Evolutionary conservation across 345 rosid species (phyloP).

Genomic region (Salix exigua): DNA sequence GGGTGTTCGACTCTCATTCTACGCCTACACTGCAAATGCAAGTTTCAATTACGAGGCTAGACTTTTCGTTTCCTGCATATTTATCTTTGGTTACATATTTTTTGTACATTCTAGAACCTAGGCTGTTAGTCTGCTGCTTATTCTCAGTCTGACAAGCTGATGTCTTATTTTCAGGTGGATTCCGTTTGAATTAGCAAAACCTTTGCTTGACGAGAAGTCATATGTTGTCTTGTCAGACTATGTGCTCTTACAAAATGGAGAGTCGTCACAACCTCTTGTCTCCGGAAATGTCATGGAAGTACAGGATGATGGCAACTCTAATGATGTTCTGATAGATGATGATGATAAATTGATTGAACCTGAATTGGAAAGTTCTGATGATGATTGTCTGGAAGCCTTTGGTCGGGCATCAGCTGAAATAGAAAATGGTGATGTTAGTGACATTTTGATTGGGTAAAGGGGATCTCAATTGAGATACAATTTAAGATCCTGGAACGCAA

Average conservation of each 20-base stretch:
- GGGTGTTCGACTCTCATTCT: neutral
- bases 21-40: neutral
- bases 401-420: slow-evolving; percentile 15
- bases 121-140: neutral
- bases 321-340: slow-evolving; percentile 38
- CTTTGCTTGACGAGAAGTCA: slow-evolving; percentile 66
- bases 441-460: slow-evolving; percentile 41
- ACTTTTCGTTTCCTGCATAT: neutral
- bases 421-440: slow-evolving; percentile 40
- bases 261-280: slow-evolving; percentile 28
- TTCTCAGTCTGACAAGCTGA: slow-evolving; percentile 14
- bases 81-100: neutral
- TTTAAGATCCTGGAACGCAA: neutral
- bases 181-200: slow-evolving; percentile 53
- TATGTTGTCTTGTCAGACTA: slow-evolving; percentile 70
- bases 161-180: slow-evolving; percentile 75
- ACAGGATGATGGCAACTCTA: slow-evolving; percentile 36
- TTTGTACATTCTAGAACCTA: neutral
- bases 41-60: neutral
- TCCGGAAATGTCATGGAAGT: slow-evolving; percentile 35
- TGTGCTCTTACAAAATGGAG: slow-evolving; percentile 36
- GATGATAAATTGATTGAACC: slow-evolving; percentile 44
- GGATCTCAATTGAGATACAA: slow-evolving; percentile 53
- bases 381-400: slow-evolving; percentile 32
- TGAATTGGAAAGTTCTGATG: slow-evolving; percentile 49